Percentiles rank a stretch among this genome's conserved stretches.
Conservation (phyloP, 306 rosid species). For the Vigna radiata region DNA sequence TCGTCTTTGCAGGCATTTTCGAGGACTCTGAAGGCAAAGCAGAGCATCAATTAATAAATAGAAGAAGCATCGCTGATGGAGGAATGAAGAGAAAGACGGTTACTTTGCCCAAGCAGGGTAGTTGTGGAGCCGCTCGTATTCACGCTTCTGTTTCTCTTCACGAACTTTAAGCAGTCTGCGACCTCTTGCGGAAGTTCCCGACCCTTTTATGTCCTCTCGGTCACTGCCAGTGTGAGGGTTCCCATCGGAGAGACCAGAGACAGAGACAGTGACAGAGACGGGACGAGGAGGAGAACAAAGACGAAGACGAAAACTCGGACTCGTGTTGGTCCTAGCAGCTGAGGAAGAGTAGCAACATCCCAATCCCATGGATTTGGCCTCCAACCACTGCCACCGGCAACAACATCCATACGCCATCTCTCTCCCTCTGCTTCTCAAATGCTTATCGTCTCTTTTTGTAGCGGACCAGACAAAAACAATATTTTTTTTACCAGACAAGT, state of each 20-base stretch:
- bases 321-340: background rate
- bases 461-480: too few species aligned
- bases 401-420: constrained; percentile 36
- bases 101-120: constrained; percentile 96
- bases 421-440: background rate
- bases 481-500: too few species aligned
- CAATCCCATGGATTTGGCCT: background rate
- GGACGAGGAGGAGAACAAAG: background rate
- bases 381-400: background rate
- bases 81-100: too few species aligned
- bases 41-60: background rate
- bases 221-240: background rate
- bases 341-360: background rate
- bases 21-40: constrained; percentile 56
- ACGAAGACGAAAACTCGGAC: too few species aligned
- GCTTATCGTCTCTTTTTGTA: too few species aligned
- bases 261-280: background rate
- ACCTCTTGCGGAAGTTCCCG: constrained; percentile 84
- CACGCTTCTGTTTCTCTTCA: constrained; percentile 80
- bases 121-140: constrained; percentile 68
- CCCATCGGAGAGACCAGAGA: constrained; percentile 25
- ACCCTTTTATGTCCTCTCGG: constrained; percentile 50
- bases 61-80: background rate
- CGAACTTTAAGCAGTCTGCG: constrained; percentile 85
- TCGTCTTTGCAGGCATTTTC: constrained; percentile 89